Base-by-base conservation (phyloP, 2,329 filamentous ascomycete species). In the Elsinoe necatrix region DNA sequence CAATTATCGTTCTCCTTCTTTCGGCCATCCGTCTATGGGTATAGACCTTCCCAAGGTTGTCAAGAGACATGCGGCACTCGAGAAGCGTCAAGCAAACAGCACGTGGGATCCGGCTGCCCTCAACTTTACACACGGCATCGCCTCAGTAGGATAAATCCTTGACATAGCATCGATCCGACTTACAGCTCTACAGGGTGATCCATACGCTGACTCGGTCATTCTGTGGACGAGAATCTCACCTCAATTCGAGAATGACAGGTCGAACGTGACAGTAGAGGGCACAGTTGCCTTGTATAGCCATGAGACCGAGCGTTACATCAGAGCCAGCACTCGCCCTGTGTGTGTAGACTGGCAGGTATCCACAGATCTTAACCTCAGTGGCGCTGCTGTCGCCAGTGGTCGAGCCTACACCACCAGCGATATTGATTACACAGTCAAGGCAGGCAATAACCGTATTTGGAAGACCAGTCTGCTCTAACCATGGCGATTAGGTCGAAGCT, bases 351-450 rank as follows among this genome's bases (percentile, higher is more conserved):
- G 81, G 75, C 79, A 77, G 57, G 78, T 88, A 16, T 75, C 76
- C n/a, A 70, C 71, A 16, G 75, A 78, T 62, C 65, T 74, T 48
- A 68, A 72, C 18, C 72, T 79, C 29, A 68, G 69, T 9, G 64
- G 72, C 1, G 71, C 80, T 5, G 79, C 80, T 2, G 74, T 77
- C 52, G 73, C 78, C 52, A 73, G 72, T 1, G 86, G 86, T 4
- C 78, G 71, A 35, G 83, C 78, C 0, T 87, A 83, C 65, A 89
- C 86, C 0, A 86, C 79, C 35, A 85, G 80, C 1, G 86, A 89
- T 65, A 80, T 89, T 47, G 86, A 90, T 65, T 90, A 84, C 66
- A 89, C 86, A 0, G 73, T 89, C 59, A 88, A 88, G 75, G 81
- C 82, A 66, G 4, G 18, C 42, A 34, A n/a, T 12, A 35, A n/a